Evolutionary conservation across 331 rosid genomes (phyloP), one percentile per base, ranked within the genome.

Genomic region (Quercus phellos): DNA sequence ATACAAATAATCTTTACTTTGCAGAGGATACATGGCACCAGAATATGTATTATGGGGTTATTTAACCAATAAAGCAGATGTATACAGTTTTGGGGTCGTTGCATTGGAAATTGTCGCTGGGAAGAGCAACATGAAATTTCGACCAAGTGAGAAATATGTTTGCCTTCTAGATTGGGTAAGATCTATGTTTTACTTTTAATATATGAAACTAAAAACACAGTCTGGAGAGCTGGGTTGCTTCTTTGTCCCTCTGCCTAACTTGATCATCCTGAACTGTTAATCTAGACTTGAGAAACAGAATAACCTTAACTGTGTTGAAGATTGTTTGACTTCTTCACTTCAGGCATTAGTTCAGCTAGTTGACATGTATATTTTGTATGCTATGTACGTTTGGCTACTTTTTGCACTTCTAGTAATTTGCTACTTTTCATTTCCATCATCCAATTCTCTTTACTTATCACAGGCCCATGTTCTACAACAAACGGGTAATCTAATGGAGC

Each of bases 111-210:
- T 82, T 17, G 82, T 82, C 16, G 78, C 85, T 17, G 85, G 85
- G 7, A 82, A 77, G 72, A 82, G 68, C 74, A 81, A 71, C 67
- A 77, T 61, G 71, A 82, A 77, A 22, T 72, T 29, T 43, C 78
- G 51, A 18, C 75, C 71, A 72, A 73, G 54, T 3, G 78, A 72
- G 43, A 42, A 72, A 9, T 82, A 54, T 68, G 82, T 82, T 0
- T 77, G 81, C 58, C 85, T 82, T 54, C 55, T 82, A 58, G 85
- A 82, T 64, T 77, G 78, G 78, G 85, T 77, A 76, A 82, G 81
- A 79, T 11, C 22, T 5, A 24, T n/a, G 29, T 43, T 38, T 75
- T 10, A 1, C 59, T 9, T 53, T 67, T 59, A 4, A 9, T 72
- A 24, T 2, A 38, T 68, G 30, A 19, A 68, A 68, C 1, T 67